These are phyloP conservation scores for Ogataea angusta DNA, from an alignment of 805 yeast genomes.

Conservation along the genomic window DNA sequence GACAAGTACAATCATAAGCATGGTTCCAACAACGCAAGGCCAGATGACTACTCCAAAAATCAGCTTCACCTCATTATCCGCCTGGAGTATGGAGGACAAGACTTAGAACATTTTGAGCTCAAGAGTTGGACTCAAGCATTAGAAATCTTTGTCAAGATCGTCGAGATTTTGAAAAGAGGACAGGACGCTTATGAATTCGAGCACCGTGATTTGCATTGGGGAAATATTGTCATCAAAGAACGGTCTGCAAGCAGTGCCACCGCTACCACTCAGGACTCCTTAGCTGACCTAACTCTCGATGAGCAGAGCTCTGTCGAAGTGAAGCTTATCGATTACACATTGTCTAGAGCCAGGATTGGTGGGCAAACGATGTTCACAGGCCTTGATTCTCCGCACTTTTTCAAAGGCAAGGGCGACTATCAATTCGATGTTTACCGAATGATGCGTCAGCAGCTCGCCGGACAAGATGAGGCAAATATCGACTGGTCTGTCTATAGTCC, in stretches of 20 bases:
- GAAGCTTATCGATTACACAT: constrained; percentile 55
- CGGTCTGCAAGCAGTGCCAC: not conserved
- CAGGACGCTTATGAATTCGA: constrained; percentile 57
- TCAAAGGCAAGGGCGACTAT: constrained; percentile 56
- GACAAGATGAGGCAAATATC: constrained; percentile 26
- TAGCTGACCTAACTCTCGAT: constrained; percentile 12
- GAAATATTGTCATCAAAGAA: constrained; percentile 51
- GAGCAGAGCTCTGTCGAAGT: constrained; percentile 28
- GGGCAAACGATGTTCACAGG: constrained; percentile 44
- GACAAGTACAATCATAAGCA: constrained; percentile 33
- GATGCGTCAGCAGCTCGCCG: constrained; percentile 41
- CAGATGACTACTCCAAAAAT: constrained; percentile 32
- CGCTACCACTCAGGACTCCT: constrained; percentile 11
- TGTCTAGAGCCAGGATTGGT: constrained; percentile 44
- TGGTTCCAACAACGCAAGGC: constrained; percentile 33
- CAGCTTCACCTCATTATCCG: constrained; percentile 38
- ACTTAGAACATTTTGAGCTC: constrained; percentile 42
- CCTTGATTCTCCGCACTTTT: constrained; percentile 63
- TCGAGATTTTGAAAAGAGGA: constrained; percentile 45
- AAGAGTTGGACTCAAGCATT: constrained; percentile 37
- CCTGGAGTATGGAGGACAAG: constrained; percentile 40
- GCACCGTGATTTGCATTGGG: constrained; percentile 69
- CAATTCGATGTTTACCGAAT: constrained; percentile 58
- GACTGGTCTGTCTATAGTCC: constrained; percentile 49
- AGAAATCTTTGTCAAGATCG: constrained; percentile 53